phyloP scores from a whole-genome alignment of 768 basidiomycete genomes.

The Pilatotrama ljubarskyi region DNA sequence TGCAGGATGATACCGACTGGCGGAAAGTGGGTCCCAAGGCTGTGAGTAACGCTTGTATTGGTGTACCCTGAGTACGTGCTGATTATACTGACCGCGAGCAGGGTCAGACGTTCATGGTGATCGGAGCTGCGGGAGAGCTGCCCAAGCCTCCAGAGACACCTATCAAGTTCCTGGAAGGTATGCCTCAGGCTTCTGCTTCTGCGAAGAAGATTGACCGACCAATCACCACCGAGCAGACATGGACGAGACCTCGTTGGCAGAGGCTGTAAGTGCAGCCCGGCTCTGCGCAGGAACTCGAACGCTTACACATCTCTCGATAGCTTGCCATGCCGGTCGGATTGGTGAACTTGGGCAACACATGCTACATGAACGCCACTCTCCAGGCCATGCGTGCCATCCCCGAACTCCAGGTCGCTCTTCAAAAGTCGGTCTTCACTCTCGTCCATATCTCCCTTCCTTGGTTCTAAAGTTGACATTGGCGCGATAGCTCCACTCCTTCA shows the following conservation, averaged over 20 bases:
- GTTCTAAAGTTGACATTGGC: background rate
- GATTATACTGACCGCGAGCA: constrained; percentile 29
- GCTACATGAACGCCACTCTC: constrained; percentile 95
- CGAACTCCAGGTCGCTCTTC: constrained; percentile 76
- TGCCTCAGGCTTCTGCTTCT: constrained; percentile 9
- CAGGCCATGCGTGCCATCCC: constrained; percentile 94
- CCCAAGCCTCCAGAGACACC: constrained; percentile 84
- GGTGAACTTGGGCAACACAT: constrained; percentile 89
- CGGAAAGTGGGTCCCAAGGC: constrained; percentile 80
- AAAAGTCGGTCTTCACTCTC: constrained; percentile 44
- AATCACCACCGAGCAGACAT: constrained; percentile 52
- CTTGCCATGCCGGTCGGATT: constrained; percentile 81
- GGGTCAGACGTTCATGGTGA: constrained; percentile 91
- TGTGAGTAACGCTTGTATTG: constrained; percentile 41
- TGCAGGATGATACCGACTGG: constrained; percentile 85
- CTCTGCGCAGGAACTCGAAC: background rate
- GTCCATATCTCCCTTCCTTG: background rate
- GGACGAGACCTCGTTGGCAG: constrained; percentile 77
- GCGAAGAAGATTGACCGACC: background rate
- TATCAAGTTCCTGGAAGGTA: constrained; percentile 84
- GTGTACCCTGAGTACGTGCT: background rate
- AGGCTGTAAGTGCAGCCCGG: constrained; percentile 55
- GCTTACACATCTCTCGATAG: constrained; percentile 37
- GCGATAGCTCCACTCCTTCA: constrained; percentile 12
- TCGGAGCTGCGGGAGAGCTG: constrained; percentile 90